These are phyloP conservation scores for Phaffia australis DNA, from an alignment of 768 basidiomycete genomes.

Conservation along the genomic window DNA sequence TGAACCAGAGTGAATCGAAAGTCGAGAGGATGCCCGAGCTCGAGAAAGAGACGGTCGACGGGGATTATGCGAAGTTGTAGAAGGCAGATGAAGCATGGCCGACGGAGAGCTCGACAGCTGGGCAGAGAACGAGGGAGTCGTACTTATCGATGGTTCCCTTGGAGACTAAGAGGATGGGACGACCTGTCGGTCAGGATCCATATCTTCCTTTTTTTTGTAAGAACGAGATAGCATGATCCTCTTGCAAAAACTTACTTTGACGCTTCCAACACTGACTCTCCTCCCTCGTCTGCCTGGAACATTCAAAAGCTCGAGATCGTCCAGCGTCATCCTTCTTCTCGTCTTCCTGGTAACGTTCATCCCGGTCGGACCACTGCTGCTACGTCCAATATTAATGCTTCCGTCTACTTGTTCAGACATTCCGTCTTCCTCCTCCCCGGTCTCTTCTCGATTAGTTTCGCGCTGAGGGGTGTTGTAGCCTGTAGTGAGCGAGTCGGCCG, in stretches of 20 bases:
- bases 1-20: too few relatives aligned
- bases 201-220: not conserved
- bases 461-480: not conserved
- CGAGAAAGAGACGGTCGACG: too few relatives aligned
- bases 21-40: too few relatives aligned
- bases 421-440: not conserved
- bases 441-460: too few relatives aligned
- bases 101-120: too few relatives aligned
- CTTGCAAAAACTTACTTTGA: not conserved
- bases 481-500: not conserved
- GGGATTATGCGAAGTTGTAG: too few relatives aligned
- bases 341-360: not conserved
- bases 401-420: not conserved
- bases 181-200: not conserved
- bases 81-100: too few relatives aligned
- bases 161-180: too few relatives aligned
- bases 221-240: not conserved
- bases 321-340: not conserved
- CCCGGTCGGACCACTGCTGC: not conserved
- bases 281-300: not conserved
- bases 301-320: constrained; percentile 23
- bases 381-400: not conserved
- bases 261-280: not conserved
- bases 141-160: too few relatives aligned
- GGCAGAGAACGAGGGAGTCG: too few relatives aligned